Percentiles rank a stretch among this genome's conserved stretches.
Conservation (phyloP, 305 asterid genomes). For the Coffea humblotiana region DNA sequence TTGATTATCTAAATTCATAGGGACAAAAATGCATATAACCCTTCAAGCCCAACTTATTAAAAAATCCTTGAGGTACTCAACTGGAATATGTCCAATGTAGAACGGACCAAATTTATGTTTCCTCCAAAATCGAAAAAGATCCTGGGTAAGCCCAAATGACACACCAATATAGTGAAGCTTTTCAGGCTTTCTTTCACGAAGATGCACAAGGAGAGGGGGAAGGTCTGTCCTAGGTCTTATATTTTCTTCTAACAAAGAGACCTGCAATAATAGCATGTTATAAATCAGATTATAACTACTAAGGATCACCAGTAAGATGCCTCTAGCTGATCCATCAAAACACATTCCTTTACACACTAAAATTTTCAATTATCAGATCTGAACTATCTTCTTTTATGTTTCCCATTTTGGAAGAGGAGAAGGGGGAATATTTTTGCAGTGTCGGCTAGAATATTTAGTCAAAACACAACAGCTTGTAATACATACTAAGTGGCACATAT, state of each 20-base stretch:
- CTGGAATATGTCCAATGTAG: conserved; percentile 69
- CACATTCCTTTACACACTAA: background rate
- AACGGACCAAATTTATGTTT: conserved; percentile 86
- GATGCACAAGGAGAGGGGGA: conserved; percentile 87
- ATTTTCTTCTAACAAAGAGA: conserved; percentile 75
- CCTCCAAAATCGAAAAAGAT: conserved; percentile 93
- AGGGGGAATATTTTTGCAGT: background rate
- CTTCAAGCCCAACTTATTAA: background rate
- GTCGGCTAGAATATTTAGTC: background rate
- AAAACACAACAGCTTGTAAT: background rate
- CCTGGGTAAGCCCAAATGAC: conserved; percentile 84
- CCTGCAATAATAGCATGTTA: conserved; percentile 39
- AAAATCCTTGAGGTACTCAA: conserved; percentile 34
- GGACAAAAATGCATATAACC: conserved; percentile 10
- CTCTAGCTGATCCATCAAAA: background rate
- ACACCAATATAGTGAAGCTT: conserved; percentile 89
- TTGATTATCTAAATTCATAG: conserved; percentile 12
- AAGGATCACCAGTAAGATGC: background rate
- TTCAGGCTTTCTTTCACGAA: conserved; percentile 78
- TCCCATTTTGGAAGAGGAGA: background rate
- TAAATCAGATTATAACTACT: background rate
- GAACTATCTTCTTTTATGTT: background rate
- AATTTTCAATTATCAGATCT: background rate
- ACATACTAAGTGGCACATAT: no score
- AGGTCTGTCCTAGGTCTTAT: conserved; percentile 70